A percentile compares a stretch with the other conserved stretches of the same genome.
These are phyloP conservation scores for Cryptococcus sp. DNA, from an alignment of 1,284 basidiomycete genomes.

Conservation along the genomic window DNA sequence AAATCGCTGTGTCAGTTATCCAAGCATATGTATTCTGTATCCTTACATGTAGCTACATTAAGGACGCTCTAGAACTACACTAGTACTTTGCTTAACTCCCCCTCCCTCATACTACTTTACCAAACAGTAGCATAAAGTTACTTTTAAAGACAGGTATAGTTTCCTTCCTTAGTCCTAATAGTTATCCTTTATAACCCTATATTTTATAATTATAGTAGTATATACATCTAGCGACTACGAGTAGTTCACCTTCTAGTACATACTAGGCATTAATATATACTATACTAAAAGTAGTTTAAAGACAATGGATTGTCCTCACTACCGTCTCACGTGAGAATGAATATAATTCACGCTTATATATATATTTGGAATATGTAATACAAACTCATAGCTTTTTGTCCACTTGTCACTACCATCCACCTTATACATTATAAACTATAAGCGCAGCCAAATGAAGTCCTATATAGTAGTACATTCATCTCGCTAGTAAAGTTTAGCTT, in stretches of 20 bases:
- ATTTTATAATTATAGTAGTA: background rate
- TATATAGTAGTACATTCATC: background rate
- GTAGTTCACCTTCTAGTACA: too few species aligned
- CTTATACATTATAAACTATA: too few species aligned
- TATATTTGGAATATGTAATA: too few species aligned
- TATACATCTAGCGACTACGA: background rate
- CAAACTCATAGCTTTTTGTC: too few species aligned
- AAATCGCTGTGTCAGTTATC: constrained; percentile 51
- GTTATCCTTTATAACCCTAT: background rate
- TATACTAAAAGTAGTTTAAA: constrained; percentile 2
- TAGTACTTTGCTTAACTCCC: constrained; percentile 5
- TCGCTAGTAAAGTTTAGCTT: background rate
- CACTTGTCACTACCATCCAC: too few species aligned
- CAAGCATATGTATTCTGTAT: constrained; percentile 52
- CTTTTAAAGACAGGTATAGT: too few species aligned
- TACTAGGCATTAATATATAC: too few species aligned
- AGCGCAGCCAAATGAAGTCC: too few species aligned
- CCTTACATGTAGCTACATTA: constrained; percentile 48
- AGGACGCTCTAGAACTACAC: constrained; percentile 49
- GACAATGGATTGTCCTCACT: background rate
- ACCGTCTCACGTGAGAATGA: background rate
- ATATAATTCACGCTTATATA: background rate
- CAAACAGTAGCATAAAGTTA: too few species aligned
- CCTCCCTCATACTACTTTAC: too few species aligned
- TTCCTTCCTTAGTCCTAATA: background rate